Base-by-base conservation (phyloP, 2,329 filamentous ascomycete species). In the Penicillium vulpinum region DNA sequence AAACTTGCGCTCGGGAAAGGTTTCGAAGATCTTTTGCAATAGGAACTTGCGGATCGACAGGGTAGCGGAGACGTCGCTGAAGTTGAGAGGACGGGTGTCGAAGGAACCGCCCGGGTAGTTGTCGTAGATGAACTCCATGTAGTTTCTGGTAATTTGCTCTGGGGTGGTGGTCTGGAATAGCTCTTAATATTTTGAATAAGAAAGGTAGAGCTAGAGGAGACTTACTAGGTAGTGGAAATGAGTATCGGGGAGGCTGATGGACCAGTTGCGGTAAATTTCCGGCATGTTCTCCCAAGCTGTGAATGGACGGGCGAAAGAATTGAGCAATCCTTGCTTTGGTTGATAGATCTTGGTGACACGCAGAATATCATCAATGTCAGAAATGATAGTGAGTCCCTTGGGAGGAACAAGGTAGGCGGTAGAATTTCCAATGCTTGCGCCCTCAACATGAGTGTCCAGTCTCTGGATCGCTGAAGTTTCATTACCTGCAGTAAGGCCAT, bases 261-360 rank as follows among this genome's bases (percentile, higher is more conserved):
- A 86, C 88, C 89, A 92, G 67, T 91, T 90, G 62, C 86, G 84
- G 70, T 91, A 92, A 62, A 92, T 87, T 2, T 86, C 80, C 0
- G 89, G 89, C 90, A 92, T 92, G 73, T 92, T 88, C 79, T 88
- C 80, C 89, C 89, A 92, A 0, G 84, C 80, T 0, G 80, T 82
- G 70, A 90, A 92, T 0, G 87, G 80, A 4, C 84, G 82, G 0
- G 89, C 89, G 67, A 92, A 92, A 0, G 88, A 87, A 75, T 92
- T 92, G 11, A 92, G 78, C 0, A 92, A 78, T 5, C 89, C 90
- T 68, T 92, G 83, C 62, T 86, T 84, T 0, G 89, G 89, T 46
- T 89, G 74, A 71, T 90, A 92, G 69, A 92, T 92, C 73, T 91
- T 90, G 54, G 89, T 92, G 1, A 92, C 77, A n/a, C 89, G 85